A percentile compares a stretch with the other conserved stretches of the same genome.
phyloP scores from a whole-genome alignment of 768 basidiomycete genomes.

The Pleurotus citrinopileatus region DNA sequence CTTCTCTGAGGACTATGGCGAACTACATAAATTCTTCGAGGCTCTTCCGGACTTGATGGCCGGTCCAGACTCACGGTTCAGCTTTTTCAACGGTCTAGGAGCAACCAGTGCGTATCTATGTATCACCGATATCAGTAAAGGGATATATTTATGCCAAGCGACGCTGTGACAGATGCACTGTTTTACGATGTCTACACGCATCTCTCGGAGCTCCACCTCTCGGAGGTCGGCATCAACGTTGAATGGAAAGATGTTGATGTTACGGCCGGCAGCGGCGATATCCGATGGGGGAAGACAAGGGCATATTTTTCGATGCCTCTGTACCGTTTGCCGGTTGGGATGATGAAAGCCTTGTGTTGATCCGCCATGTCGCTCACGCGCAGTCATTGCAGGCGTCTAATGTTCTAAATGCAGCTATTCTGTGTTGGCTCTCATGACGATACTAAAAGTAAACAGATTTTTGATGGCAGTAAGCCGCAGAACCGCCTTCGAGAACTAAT shows the following conservation, averaged over 20 bases:
- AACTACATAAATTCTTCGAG: constrained; percentile 80
- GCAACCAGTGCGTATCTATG: constrained; percentile 71
- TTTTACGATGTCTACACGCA: constrained; percentile 92
- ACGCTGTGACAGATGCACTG: constrained; percentile 56
- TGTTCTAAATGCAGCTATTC: neutral
- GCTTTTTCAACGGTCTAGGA: constrained; percentile 97
- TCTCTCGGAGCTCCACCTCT: constrained; percentile 81
- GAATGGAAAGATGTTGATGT: constrained; percentile 84
- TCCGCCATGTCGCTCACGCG: neutral
- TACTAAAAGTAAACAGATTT: neutral
- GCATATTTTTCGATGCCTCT: constrained; percentile 76
- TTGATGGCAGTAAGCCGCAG: neutral
- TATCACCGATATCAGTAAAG: neutral
- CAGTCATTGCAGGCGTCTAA: neutral
- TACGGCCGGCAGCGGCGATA: constrained; percentile 35
- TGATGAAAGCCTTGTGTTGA: constrained; percentile 20
- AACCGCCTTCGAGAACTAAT: neutral
- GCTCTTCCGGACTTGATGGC: constrained; percentile 73
- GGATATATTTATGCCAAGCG: constrained; percentile 12
- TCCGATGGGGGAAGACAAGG: constrained; percentile 72
- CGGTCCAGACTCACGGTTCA: constrained; percentile 74
- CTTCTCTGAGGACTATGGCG: constrained; percentile 85
- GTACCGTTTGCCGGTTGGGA: constrained; percentile 65
- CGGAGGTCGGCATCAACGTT: constrained; percentile 76
- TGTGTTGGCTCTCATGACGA: neutral